Evolutionary conservation across 495 filamentous ascomycete species (phyloP), one percentile per base, ranked within the genome.

Genomic region (Penicillium mononematosum): DNA sequence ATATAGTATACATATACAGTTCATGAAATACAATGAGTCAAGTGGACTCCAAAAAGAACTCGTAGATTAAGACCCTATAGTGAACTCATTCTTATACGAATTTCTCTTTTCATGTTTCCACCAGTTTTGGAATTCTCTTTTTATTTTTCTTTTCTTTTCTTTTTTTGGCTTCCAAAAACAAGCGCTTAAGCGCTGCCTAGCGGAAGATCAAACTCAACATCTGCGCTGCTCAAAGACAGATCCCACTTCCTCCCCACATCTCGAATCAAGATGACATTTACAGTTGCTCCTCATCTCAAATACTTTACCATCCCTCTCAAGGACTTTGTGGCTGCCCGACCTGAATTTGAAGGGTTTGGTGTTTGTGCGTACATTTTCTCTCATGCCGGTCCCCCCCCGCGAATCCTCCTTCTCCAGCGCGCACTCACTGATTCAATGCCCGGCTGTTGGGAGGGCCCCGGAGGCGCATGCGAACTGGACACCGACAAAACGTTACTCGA

Each of bases 391-490:
- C 43, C 32, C 44, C 27, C 38, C 42, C 53, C 53, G 25, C 67
- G 70, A 9, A 65, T 83, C 45, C 74, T 87, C 22, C 72, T 87
- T 31, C 69, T 86, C 12, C 82, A 81, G 49, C 81, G 82, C 38
- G 64, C 78, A 19, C 36, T 58, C 38, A 75, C 81, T 8, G 62
- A 67, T 49, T 73, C 74, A 1, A 81, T 75, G 61, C 75, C 76
- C 0, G 67, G 73, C 14, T 64, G 62, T 55, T 85, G 85, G 85
- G 85, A 88, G 57, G 66, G 81, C 1, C 84, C 84, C 2, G 83
- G 85, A 2, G 85, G 85, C 5, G 68, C 72, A 11, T 62, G 63
- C 34, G 83, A 86, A 24, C 50, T 60, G 2, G 53, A 65, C 16
- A 57, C 58, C 1, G 82, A 86, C 49, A 58, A 63, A 11, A 84